Conservation (phyloP, 352 stramenopile genomes). For the Achlya hypogyna region DNA sequence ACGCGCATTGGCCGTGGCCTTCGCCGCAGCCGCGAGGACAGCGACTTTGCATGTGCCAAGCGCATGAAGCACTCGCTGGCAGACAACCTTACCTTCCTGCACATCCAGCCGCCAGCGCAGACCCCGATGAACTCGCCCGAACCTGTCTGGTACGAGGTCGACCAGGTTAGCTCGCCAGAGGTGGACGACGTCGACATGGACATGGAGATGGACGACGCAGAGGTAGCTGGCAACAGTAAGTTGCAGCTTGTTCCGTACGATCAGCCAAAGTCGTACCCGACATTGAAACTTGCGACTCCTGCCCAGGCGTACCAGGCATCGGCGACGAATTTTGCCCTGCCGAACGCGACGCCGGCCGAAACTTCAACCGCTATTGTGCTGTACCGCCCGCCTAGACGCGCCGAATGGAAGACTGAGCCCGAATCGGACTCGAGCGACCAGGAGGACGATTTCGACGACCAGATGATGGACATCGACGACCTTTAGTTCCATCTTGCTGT, state of each 20-base stretch:
- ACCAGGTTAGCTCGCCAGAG: constrained; percentile 8
- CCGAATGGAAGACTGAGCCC: constrained; percentile 6
- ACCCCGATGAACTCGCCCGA: background rate
- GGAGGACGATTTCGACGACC: background rate
- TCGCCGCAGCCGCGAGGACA: constrained; percentile 6
- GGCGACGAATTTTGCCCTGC: background rate
- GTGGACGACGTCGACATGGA: constrained; percentile 6
- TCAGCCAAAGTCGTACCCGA: background rate
- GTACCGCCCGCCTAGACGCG: background rate
- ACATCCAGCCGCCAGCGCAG: background rate
- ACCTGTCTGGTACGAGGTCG: background rate
- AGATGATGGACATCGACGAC: constrained; percentile 5
- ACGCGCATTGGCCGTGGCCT: background rate
- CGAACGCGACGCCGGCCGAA: background rate
- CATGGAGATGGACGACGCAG: background rate
- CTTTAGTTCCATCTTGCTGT: background rate
- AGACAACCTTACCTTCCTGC: background rate
- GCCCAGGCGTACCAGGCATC: background rate
- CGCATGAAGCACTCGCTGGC: background rate
- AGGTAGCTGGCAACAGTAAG: no score
- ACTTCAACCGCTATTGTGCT: constrained; percentile 3
- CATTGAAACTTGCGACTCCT: background rate
- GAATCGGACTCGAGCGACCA: constrained; percentile 1
- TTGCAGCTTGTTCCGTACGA: constrained; percentile 4
- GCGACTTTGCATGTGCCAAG: background rate